Evolutionary conservation across 2,329 filamentous ascomycete species (phyloP).

Genomic region (Exutisphaerella laricina): DNA sequence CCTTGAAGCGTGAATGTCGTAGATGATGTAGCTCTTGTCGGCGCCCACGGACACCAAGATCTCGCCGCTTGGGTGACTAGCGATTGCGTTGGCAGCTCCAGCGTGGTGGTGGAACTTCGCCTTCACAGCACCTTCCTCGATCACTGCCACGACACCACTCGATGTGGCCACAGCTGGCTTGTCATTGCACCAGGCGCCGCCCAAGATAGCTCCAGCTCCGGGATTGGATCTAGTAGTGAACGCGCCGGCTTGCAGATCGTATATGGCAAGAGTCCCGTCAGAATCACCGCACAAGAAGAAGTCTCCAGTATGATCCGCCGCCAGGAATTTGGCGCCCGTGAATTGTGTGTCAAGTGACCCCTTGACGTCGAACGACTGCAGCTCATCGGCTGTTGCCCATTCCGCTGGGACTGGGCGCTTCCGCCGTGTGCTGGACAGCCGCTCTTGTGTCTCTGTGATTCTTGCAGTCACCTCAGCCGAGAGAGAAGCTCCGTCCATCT

Average conservation of each 20-base stretch:
- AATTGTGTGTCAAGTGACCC: constrained; percentile 54
- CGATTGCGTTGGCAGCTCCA: constrained; percentile 69
- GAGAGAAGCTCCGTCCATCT: constrained; percentile 75
- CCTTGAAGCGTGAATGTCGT: constrained; percentile 65
- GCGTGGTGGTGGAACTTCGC: constrained; percentile 74
- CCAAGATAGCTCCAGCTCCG: constrained; percentile 62
- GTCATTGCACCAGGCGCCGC: constrained; percentile 58
- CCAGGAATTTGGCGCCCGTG: constrained; percentile 53
- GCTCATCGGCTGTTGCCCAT: constrained; percentile 72
- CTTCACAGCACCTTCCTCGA: constrained; percentile 62
- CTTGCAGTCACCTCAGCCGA: constrained; percentile 64
- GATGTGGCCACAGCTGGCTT: constrained; percentile 68
- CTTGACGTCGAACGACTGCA: constrained; percentile 55
- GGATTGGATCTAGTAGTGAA: constrained; percentile 62
- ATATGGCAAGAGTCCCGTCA: constrained; percentile 71
- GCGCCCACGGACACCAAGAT: constrained; percentile 81
- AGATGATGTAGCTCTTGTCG: constrained; percentile 90
- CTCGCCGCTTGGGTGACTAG: constrained; percentile 74
- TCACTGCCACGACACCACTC: constrained; percentile 74
- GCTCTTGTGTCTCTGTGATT: constrained; percentile 74
- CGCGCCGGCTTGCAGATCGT: constrained; percentile 70
- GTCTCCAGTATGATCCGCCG: constrained; percentile 55
- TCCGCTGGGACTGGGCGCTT: constrained; percentile 80
- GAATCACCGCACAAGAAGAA: constrained; percentile 68
- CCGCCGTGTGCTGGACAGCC: constrained; percentile 80